Conservation (phyloP, 257 asterid species). For the Petrea volubilis region DNA sequence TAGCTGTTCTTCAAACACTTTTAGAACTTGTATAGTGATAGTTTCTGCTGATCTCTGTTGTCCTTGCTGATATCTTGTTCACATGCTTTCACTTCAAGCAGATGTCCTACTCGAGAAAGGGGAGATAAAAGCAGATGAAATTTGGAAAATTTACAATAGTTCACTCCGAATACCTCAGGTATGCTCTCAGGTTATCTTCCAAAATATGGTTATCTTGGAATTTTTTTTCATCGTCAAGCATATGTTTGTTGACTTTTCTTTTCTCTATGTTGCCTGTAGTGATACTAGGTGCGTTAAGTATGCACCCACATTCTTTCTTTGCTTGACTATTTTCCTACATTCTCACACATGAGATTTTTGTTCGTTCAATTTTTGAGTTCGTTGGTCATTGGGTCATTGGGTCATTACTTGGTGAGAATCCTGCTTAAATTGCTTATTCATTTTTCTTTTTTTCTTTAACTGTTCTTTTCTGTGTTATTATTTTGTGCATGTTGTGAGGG, state of each 20-base stretch:
- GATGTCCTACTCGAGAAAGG: constrained; percentile 87
- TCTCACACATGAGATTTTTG: background rate
- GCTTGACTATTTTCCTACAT: background rate
- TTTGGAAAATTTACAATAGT: constrained; percentile 70
- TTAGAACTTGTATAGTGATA: constrained; percentile 5
- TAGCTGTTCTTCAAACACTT: constrained; percentile 15
- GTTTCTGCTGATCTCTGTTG: constrained; percentile 13
- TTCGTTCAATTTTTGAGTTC: background rate
- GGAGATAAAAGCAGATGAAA: constrained; percentile 84
- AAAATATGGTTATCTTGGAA: background rate
- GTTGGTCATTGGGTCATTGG: background rate
- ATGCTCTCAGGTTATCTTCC: constrained; percentile 22
- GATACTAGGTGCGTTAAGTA: background rate
- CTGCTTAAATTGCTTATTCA: background rate
- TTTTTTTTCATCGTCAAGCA: constrained; percentile 14
- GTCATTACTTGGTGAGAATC: background rate
- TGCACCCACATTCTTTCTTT: background rate
- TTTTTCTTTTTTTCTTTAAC: background rate
- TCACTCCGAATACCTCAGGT: constrained; percentile 82
- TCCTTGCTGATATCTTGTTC: constrained; percentile 28
- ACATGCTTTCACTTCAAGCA: constrained; percentile 41
- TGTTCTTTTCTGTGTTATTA: background rate
- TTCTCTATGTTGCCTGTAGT: too few relatives aligned
- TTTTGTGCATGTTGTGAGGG: background rate
- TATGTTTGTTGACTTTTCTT: background rate